phyloP scores from a whole-genome alignment of 305 asterid species.

The Withania somnifera region DNA sequence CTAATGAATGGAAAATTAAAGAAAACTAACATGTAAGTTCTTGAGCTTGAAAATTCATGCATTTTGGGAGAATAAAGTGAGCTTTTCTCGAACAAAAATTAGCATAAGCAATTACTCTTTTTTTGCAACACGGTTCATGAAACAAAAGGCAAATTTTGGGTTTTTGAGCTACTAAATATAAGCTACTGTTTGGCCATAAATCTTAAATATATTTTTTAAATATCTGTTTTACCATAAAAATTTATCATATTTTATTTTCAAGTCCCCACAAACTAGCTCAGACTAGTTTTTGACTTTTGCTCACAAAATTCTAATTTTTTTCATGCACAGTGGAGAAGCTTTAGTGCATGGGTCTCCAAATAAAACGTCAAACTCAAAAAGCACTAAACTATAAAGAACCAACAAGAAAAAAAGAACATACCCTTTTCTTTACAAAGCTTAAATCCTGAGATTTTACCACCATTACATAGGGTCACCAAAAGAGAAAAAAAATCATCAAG shows the following conservation, averaged over 20 bases:
- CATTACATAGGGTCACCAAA: background rate
- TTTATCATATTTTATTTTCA: no score
- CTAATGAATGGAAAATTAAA: background rate
- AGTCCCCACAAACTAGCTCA: no score
- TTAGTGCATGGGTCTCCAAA: no score
- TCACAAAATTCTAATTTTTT: no score
- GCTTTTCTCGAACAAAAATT: background rate
- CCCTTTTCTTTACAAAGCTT: conserved; percentile 1
- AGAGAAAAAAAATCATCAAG: conserved; percentile 3
- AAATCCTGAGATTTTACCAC: background rate
- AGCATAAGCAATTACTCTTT: background rate
- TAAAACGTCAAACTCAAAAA: background rate
- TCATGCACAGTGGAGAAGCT: no score
- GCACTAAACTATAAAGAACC: background rate
- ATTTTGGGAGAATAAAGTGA: background rate
- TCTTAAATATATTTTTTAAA: background rate
- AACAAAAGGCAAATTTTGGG: background rate
- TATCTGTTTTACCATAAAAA: background rate
- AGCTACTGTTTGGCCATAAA: background rate
- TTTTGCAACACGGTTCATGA: no score
- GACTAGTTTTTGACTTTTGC: no score
- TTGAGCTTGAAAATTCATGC: background rate
- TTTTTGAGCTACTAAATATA: background rate
- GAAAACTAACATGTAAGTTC: background rate
- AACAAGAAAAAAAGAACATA: background rate